Percentiles rank a stretch among this genome's conserved stretches.
Conservation (phyloP, 176 grass and related monocot genomes). For the Eleusine coracana region DNA sequence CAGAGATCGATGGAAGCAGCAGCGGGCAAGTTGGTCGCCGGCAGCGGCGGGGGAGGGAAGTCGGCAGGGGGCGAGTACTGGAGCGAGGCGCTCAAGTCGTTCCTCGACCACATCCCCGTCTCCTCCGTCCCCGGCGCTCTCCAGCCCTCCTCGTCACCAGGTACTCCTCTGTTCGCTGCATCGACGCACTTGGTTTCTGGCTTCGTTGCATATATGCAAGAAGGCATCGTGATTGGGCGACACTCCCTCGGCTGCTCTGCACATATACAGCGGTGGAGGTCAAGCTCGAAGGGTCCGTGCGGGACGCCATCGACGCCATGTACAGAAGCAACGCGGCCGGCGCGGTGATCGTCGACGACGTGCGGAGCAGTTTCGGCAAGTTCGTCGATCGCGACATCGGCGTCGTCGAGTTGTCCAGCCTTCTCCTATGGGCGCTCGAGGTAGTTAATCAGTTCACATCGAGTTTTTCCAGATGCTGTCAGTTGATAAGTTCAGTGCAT, state of each 20-base stretch:
- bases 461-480: background rate
- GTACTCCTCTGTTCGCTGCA: background rate
- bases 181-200: background rate
- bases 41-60: background rate
- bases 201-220: background rate
- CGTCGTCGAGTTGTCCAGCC: conserved; percentile 48
- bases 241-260: background rate
- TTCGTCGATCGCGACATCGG: conserved; percentile 63
- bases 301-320: conserved; percentile 51
- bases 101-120: conserved; percentile 68
- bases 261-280: conserved; percentile 53
- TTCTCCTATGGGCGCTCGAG: conserved; percentile 56
- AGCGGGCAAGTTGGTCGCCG: background rate
- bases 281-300: conserved; percentile 40
- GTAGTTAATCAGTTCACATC: conserved; percentile 41
- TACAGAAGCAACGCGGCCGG: conserved; percentile 34
- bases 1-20: conserved; percentile 28
- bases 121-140: conserved; percentile 41
- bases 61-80: conserved; percentile 32
- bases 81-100: conserved; percentile 62
- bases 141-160: conserved; percentile 29
- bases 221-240: background rate
- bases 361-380: conserved; percentile 29
- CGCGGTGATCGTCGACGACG: conserved; percentile 53
- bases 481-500: background rate